Evolutionary conservation across 2,329 filamentous ascomycete genomes (phyloP), one percentile per base, ranked within the genome.

Genomic region (Amylocarpus encephaloides): DNA sequence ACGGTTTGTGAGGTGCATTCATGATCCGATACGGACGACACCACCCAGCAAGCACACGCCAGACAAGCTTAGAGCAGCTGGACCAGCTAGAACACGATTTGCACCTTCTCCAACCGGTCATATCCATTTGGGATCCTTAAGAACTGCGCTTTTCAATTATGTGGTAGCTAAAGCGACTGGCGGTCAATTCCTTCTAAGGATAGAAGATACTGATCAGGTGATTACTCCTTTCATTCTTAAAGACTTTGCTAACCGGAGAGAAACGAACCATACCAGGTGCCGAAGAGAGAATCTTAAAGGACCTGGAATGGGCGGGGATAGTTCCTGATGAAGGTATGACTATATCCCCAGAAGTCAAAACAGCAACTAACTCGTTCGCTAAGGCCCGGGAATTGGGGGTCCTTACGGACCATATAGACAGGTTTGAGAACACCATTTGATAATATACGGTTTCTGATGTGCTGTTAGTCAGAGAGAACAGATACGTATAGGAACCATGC

Each of bases 131-230:
- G 93, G 93, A 3, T 95, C 91, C 0, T 69, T 98, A 33, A 78
- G 93, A 51, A 98, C 93, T 0, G 94, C 94, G 0, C 70, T 98
- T n/a, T 97, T 90, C 73, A 97, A 95, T 64, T 96, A 92, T 59
- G 73, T 98, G 4, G 76, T 95, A n/a, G 91, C 93, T 0, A 87
- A 84, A 62, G 82, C 85, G 2, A 95, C 93, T 0, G 84, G 86
- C 4, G 93, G 93, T 6, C 86, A 95, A 66, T 98, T 98, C 62
- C 70, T 98, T 10, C 72, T 98, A 44, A 82, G 93, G 9, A 83
- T 98, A 56, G 93, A 98, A 71, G 93, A 98, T 67, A 98, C 93
- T 4, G 93, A 97, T 69, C 87, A 88, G 76, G 87, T 90, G 69
- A 61, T 47, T 53, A 46, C 15, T 51, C 51, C 43, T 41, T 30